Percentiles rank a stretch among this genome's conserved stretches.
Evolutionary conservation across 2,329 filamentous ascomycete species (phyloP).

Genomic region (Aspergillus ruber): DNA sequence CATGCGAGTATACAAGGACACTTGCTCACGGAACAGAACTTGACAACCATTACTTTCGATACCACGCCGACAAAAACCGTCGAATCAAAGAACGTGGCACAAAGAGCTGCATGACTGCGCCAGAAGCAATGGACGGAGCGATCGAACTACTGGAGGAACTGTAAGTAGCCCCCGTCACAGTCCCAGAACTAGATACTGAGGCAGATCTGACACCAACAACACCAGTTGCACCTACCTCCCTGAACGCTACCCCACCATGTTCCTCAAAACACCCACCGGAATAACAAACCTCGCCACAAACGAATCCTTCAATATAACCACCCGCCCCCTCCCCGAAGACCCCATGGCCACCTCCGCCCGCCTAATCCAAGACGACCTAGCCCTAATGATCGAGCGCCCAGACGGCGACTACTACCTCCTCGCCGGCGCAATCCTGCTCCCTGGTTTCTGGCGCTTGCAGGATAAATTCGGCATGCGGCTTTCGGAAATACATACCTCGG

Average conservation of each 20-base stretch:
- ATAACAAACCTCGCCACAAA: slow-evolving; percentile 65
- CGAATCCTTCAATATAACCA: slow-evolving; percentile 63
- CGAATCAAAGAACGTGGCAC: slow-evolving; percentile 61
- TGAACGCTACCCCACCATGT: slow-evolving; percentile 67
- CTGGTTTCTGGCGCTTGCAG: slow-evolving; percentile 75
- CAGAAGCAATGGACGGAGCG: slow-evolving; percentile 64
- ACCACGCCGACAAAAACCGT: slow-evolving; percentile 62
- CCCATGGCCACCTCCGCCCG: slow-evolving; percentile 70
- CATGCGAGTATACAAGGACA: neutral
- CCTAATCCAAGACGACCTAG: slow-evolving; percentile 73
- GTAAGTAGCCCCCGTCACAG: slow-evolving; percentile 16
- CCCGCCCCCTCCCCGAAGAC: slow-evolving; percentile 63
- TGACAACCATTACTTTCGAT: slow-evolving; percentile 70
- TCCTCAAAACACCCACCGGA: slow-evolving; percentile 55
- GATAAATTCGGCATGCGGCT: slow-evolving; percentile 78
- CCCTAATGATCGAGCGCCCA: slow-evolving; percentile 69
- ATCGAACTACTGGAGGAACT: slow-evolving; percentile 72
- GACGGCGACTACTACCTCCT: slow-evolving; percentile 79
- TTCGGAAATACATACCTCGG: slow-evolving; percentile 71
- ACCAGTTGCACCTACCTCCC: slow-evolving; percentile 57
- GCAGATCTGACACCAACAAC: neutral
- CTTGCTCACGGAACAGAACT: slow-evolving; percentile 48
- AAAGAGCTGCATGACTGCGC: slow-evolving; percentile 63
- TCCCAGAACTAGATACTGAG: neutral
- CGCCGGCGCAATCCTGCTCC: slow-evolving; percentile 66